phyloP scores from a whole-genome alignment of 1,284 basidiomycete genomes.

The Ceratobasidium theobromae region DNA sequence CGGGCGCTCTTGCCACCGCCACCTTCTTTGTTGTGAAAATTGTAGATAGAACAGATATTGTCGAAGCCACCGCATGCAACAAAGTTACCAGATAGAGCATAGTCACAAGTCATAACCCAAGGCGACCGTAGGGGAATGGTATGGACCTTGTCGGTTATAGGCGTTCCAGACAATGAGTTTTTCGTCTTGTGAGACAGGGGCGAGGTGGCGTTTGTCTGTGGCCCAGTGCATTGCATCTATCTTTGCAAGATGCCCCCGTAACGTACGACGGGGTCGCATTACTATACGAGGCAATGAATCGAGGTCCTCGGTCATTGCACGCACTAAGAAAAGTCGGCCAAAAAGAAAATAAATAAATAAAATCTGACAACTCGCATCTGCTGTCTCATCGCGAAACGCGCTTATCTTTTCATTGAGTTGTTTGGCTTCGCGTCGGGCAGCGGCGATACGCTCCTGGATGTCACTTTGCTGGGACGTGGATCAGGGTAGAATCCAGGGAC shows the following conservation, averaged over 20 bases:
- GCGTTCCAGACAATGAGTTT: slow-evolving; percentile 99
- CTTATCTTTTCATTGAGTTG: slow-evolving; percentile 97
- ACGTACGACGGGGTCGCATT: slow-evolving; percentile 91
- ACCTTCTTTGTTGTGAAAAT: slow-evolving; percentile 72
- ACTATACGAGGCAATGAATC: slow-evolving; percentile 93
- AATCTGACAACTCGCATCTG: slow-evolving; percentile 87
- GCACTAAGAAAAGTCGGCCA: slow-evolving; percentile 55
- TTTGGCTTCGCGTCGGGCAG: slow-evolving; percentile 94
- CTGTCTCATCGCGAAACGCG: slow-evolving; percentile 90
- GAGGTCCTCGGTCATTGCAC: slow-evolving; percentile 95
- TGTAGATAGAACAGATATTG: slow-evolving; percentile 99
- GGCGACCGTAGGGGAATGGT: slow-evolving; percentile 96
- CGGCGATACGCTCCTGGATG: slow-evolving; percentile 92
- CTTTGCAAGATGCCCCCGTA: slow-evolving; percentile 97
- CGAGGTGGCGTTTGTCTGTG: slow-evolving; percentile 92
- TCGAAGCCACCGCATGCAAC: slow-evolving; percentile 99
- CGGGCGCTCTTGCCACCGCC: slow-evolving; percentile 77
- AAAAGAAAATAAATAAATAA: slow-evolving; percentile 19
- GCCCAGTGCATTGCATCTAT: slow-evolving; percentile 99
- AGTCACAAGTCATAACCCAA: slow-evolving; percentile 99
- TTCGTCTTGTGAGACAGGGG: slow-evolving; percentile 98
- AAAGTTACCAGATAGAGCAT: slow-evolving; percentile 93
- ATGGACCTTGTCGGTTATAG: slow-evolving; percentile 98
- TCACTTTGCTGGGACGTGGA: slow-evolving; percentile 82
- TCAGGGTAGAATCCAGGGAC: no score